phyloP scores from a whole-genome alignment of 306 rosid species.

The Vigna hirtella region DNA sequence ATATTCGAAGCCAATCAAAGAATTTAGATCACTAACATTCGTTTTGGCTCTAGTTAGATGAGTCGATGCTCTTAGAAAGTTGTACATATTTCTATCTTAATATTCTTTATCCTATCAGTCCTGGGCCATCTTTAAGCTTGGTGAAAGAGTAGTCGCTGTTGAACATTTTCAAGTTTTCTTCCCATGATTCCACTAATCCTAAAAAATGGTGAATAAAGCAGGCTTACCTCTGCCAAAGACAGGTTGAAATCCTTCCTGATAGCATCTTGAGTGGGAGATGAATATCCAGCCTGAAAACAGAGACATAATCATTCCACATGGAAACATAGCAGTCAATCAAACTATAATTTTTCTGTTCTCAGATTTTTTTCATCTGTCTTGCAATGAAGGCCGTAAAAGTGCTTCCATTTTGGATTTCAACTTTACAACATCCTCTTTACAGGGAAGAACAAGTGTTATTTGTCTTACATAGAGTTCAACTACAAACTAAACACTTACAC shows the following conservation, averaged over 20 bases:
- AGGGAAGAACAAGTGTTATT: background rate
- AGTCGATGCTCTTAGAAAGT: background rate
- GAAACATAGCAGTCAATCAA: conserved; percentile 9
- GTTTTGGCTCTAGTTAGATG: background rate
- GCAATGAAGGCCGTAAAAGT: background rate
- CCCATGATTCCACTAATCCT: conserved; percentile 26
- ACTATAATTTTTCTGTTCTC: background rate
- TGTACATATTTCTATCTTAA: conserved; percentile 5
- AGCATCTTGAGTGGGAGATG: conserved; percentile 87
- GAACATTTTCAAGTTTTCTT: background rate
- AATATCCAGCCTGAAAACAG: conserved; percentile 79
- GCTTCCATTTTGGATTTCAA: background rate
- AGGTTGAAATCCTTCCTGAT: conserved; percentile 71
- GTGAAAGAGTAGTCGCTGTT: conserved; percentile 1
- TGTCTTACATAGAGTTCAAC: background rate
- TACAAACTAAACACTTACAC: conserved; percentile 60
- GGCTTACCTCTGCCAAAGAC: conserved; percentile 71
- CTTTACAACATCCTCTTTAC: background rate
- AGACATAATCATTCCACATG: conserved; percentile 34
- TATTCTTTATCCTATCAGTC: background rate
- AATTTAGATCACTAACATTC: conserved; percentile 2
- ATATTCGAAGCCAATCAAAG: background rate
- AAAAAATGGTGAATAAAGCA: background rate
- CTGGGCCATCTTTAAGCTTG: background rate
- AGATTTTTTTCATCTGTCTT: background rate